phyloP scores from a whole-genome alignment of 148 eudicot species.

The Rhododendron vialii region DNA sequence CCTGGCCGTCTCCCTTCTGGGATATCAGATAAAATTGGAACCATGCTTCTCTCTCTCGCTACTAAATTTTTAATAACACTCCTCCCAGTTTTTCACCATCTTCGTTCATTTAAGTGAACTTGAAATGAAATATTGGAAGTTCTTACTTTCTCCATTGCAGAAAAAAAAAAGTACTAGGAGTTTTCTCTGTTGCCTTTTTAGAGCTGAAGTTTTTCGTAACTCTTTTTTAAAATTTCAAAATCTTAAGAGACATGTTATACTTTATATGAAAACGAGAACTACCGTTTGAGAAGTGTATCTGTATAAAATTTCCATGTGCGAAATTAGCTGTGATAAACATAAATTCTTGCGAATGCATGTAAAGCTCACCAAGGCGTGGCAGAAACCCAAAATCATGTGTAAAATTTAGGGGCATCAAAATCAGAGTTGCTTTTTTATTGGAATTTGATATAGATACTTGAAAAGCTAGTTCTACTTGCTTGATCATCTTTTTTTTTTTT shows the following conservation, averaged over 20 bases:
- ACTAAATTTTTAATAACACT: too few species aligned
- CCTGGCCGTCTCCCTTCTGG: too few species aligned
- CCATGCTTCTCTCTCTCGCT: too few species aligned
- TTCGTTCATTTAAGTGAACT: too few species aligned
- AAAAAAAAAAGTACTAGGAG: background rate
- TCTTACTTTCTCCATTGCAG: background rate
- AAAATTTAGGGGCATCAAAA: background rate
- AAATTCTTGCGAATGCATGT: background rate
- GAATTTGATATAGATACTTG: background rate
- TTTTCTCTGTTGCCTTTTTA: background rate
- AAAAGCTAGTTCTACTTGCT: background rate
- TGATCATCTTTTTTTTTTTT: background rate
- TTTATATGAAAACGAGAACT: too few species aligned
- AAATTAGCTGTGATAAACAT: too few species aligned
- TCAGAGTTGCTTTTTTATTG: background rate
- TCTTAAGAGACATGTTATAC: too few species aligned
- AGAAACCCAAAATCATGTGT: conserved; percentile 51
- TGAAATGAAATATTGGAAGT: background rate
- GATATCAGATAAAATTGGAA: too few species aligned
- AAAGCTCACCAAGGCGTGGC: conserved; percentile 53
- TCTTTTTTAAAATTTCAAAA: too few species aligned
- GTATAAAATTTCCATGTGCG: too few species aligned
- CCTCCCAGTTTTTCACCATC: too few species aligned
- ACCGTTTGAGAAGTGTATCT: too few species aligned
- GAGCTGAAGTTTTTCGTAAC: background rate